Evolutionary conservation across 2,329 filamentous ascomycete species (phyloP).

Genomic region (Botrytis squamosa): DNA sequence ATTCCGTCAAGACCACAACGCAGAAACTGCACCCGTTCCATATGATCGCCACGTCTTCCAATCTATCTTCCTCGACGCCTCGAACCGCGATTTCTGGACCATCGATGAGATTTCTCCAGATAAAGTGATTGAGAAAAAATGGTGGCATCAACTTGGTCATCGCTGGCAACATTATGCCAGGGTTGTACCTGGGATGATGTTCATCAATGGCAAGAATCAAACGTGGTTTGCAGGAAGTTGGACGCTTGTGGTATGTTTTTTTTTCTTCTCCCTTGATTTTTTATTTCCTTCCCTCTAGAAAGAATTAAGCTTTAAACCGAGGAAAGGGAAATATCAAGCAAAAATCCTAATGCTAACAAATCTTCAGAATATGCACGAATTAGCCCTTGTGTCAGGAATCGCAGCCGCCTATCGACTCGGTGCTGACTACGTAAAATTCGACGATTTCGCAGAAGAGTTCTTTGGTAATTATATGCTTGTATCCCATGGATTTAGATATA

Average conservation of each 20-base stretch:
- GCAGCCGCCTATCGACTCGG: conserved; percentile 69
- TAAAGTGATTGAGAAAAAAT: conserved; percentile 62
- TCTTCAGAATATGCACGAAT: conserved; percentile 63
- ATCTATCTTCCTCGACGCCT: conserved; percentile 63
- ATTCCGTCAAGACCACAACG: conserved; percentile 48
- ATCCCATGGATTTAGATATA: conserved; percentile 46
- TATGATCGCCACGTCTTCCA: conserved; percentile 38
- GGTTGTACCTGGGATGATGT: conserved; percentile 71
- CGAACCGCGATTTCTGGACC: conserved; percentile 56
- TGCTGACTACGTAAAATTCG: conserved; percentile 60
- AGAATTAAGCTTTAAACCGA: no score
- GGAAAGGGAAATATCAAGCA: no score
- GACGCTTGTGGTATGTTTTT: conserved; percentile 35
- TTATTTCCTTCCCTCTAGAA: no score
- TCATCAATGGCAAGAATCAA: conserved; percentile 62
- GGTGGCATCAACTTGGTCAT: conserved; percentile 63
- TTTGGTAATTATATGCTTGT: conserved; percentile 49
- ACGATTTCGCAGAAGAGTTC: conserved; percentile 51
- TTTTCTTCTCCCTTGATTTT: no score
- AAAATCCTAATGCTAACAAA: background rate
- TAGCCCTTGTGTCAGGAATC: conserved; percentile 69
- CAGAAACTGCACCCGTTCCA: background rate
- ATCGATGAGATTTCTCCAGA: conserved; percentile 56
- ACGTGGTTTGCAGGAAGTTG: conserved; percentile 45
- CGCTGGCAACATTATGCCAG: conserved; percentile 62